Conservation (phyloP, 805 yeast species). For the Candida boleticola region DNA sequence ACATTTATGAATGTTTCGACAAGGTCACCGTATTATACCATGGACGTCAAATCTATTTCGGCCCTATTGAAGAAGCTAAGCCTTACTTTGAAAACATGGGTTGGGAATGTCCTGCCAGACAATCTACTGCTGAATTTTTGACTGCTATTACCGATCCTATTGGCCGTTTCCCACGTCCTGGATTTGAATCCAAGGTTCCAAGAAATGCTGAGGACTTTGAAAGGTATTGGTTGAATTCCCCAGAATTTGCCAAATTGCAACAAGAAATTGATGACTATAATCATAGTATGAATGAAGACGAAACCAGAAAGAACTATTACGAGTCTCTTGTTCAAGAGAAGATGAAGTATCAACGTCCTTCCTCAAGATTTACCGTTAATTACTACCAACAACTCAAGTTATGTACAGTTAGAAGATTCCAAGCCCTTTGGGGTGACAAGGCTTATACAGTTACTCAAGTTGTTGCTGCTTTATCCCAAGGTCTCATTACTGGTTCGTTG, state of each 20-base stretch:
- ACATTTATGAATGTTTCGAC: slow-evolving; percentile 28
- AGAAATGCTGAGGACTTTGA: slow-evolving; percentile 61
- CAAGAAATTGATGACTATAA: slow-evolving; percentile 22
- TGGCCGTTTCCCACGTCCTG: slow-evolving; percentile 51
- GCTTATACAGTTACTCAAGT: slow-evolving; percentile 46
- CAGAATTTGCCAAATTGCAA: slow-evolving; percentile 18
- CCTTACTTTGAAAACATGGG: slow-evolving; percentile 65
- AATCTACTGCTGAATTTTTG: slow-evolving; percentile 68
- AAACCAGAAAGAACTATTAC: slow-evolving; percentile 31
- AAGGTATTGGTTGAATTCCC: slow-evolving; percentile 53
- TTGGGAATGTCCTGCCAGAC: slow-evolving; percentile 59
- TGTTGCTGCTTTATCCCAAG: slow-evolving; percentile 50
- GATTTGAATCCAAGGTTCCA: slow-evolving; percentile 55
- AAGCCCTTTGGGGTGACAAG: slow-evolving; percentile 56
- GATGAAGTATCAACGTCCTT: slow-evolving; percentile 31
- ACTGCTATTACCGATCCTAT: slow-evolving; percentile 68
- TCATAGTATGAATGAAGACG: slow-evolving; percentile 19
- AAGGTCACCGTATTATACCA: slow-evolving; percentile 28
- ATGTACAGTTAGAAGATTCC: slow-evolving; percentile 50
- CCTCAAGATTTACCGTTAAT: slow-evolving; percentile 44
- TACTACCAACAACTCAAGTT: slow-evolving; percentile 48
- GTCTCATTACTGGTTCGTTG: slow-evolving; percentile 64
- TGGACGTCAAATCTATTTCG: slow-evolving; percentile 58
- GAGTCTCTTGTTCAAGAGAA: slow-evolving; percentile 37
- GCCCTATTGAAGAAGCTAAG: slow-evolving; percentile 54